Evolutionary conservation across 2,329 filamentous ascomycete species (phyloP), one percentile per base, ranked within the genome.

Genomic region (Metarhizium album): DNA sequence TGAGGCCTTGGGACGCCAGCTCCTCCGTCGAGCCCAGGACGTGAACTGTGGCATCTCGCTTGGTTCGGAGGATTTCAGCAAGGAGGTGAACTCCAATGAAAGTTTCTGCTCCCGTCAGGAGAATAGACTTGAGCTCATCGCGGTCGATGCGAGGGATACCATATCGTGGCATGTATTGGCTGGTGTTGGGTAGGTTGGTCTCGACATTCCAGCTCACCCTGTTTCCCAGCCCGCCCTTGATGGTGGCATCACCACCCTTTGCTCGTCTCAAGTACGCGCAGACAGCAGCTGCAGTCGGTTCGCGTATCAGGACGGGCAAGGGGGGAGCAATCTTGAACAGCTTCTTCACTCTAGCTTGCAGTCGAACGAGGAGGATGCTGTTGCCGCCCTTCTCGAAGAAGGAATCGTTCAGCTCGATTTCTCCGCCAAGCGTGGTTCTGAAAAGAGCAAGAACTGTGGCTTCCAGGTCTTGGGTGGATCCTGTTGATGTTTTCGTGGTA

Each of bases 361-460:
- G 59, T 9, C 60, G 48, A 22, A 61, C 55, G 18, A 60, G 55
- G 9, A 61, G 56, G 37, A 60, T 56, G 31, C 58, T 59, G 51
- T 62, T 59, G 38, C 59, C 59, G 8, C 60, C 60, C 18, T 52
- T 53, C 45, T 61, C 57, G 47, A 62, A 62, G 51, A 61, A 60
- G 29, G 57, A 59, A 33, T 60, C 58, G 24, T 50, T 23, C 11
- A 56, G 47, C 20, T 40, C 40, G 23, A 57, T 48, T 2, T 57
- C 53, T 18, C 48, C 47, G 16, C 57, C 57, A 16, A 59, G 52
- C 14, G 52, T 54, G 33, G 50, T 37, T 13, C 52, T 54, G 55
- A 59, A 59, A 45, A 59, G 46, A n/a, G 49, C 50, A 4, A 58
- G 54, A 35, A 59, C 49, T 1, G 57, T 53, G 3, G 50, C 37